Base-by-base conservation (phyloP, 495 filamentous ascomycete genomes). In the Aspergillus olivimuriae region DNA sequence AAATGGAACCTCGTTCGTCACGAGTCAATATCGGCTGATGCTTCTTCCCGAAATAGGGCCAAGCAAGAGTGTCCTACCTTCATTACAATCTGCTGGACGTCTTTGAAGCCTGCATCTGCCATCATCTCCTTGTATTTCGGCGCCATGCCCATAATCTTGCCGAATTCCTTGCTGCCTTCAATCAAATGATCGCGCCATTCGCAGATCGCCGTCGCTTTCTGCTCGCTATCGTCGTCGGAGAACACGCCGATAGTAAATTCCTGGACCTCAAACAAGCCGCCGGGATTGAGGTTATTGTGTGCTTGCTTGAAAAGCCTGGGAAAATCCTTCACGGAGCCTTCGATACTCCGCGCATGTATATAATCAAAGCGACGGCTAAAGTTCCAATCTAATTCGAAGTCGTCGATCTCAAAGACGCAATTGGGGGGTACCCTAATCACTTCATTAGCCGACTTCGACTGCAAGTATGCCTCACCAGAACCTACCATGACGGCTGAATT, bases 401-500 rank as follows among this genome's bases (percentile, higher is more conserved):
- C 61, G 35, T 65, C 59, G 32, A 65, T 53, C 15, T 53, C 45
- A 41, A 62, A 62, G 2, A 22, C 12, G 21, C 57, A 49, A 28
- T 63, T 66, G 8, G 47, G 47, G 36, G 60, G 56, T 9, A 65
- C 50, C 53, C 63, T 70, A 17, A 4, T 20, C 8, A 16, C 14
- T 11, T 38, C 12, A 20, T 38, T 38, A 18, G 24, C 6, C 11
- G 6, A 28, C n/a, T 33, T 39, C 6, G 6, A 12, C 39, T 23
- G 46, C 38, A 66, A 69, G 11, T 63, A 56, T 34, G n/a, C n/a
- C 61, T 67, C 12, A 19, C n/a, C 18, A 70, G 55, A 47, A 70
- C 71, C 23, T 57, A 68, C 45, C 57, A 72, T 38, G 47, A 46
- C 17, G 68, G 69, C 44, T 77, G 73, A 45, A 75, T 76, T 10